Conservation (phyloP, 1,284 basidiomycete genomes). For the Puccinia triticina region DNA sequence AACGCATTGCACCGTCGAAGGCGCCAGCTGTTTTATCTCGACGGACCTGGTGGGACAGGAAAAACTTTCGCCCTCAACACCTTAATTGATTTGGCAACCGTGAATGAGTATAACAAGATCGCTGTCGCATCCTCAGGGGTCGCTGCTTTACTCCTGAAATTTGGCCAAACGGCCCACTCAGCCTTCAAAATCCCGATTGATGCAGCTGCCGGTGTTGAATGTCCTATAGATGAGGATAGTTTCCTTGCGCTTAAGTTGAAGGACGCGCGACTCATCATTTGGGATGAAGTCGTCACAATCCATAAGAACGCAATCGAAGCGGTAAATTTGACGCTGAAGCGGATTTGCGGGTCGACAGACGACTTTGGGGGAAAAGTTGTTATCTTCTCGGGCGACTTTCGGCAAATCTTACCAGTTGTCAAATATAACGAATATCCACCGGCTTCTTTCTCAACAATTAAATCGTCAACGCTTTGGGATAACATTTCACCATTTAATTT, state of each 20-base stretch:
- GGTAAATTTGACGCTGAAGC: neutral
- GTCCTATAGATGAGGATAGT: neutral
- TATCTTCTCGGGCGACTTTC: neutral
- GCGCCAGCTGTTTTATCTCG: no score
- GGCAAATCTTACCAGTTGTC: no score
- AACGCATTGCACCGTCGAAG: neutral
- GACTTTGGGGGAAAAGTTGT: neutral
- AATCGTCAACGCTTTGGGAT: neutral
- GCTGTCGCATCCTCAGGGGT: conserved; percentile 61
- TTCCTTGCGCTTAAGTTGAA: neutral
- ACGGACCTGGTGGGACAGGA: no score
- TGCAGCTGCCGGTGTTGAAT: neutral
- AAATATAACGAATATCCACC: no score
- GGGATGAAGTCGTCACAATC: no score
- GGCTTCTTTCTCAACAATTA: neutral
- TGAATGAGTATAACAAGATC: conserved; percentile 60
- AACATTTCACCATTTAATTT: no score
- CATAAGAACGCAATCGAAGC: neutral
- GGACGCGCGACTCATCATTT: no score
- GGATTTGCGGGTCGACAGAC: neutral
- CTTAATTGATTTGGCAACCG: conserved; percentile 59
- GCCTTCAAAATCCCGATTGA: conserved; percentile 62
- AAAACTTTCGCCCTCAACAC: conserved; percentile 65
- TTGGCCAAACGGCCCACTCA: conserved; percentile 64
- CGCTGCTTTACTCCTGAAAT: conserved; percentile 62